Evolutionary conservation across 1,284 basidiomycete genomes (phyloP), one percentile per base, ranked within the genome.

Genomic region (Ustilago lituana): DNA sequence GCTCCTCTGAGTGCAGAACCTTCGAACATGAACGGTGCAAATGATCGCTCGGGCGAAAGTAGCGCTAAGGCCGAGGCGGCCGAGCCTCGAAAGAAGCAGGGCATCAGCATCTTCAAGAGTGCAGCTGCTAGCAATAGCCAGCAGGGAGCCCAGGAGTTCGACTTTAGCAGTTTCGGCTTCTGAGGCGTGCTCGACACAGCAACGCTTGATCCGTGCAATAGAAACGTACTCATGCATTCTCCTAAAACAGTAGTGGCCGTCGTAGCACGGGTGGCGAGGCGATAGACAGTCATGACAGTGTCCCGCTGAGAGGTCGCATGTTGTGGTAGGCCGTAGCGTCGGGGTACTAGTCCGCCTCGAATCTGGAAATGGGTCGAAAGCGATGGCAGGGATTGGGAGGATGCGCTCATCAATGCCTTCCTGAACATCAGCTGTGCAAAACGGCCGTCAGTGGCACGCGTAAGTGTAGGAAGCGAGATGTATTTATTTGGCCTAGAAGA

Each of bases 131-230:
- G 64, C 48, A 64, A 62, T 40, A 65, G 56, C 41, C 60, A 68
- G 32, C 74, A 76, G 46, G 74, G 74, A 1, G 74, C 74, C 6
- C 71, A 74, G 40, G 74, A 76, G 29, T 76, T 76, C 24, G 62
- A 66, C 55, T 72, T 76, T 46, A 38, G 64, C 57, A 68, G 57
- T 23, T 76, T 76, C 38, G 74, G 64, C n/a, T 76, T 76, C 46
- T 76, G 51, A 62, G 11, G n/a, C 6, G 19, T 2, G 7, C 23
- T 23, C 11, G 48, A 20, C 31, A 19, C 10, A n/a, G n/a, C n/a
- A n/a, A n/a, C n/a, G n/a, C 49, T 35, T 39, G 20, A 20, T 45
- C 19, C 4, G 38, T 32, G 37, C 44, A 55, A 47, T 55, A 41
- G 24, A 55, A 24, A n/a, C n/a, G n/a, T n/a, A n/a, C n/a, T n/a